phyloP scores from a whole-genome alignment of 106 monocot species.

The Xerophyta viscosa region DNA sequence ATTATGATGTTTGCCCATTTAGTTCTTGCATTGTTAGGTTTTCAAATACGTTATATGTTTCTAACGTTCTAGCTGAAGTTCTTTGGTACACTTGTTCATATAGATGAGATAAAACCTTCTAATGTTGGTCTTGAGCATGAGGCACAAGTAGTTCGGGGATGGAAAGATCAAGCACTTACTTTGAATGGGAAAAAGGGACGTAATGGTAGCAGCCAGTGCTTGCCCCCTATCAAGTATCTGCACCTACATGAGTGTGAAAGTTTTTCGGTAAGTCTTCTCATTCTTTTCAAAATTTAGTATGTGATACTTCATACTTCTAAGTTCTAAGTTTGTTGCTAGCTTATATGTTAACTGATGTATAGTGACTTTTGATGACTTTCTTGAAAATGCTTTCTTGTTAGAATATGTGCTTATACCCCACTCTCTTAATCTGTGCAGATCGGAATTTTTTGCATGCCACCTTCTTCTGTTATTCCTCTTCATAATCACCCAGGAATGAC shows the following conservation, averaged over 20 bases:
- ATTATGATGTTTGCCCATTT: too few relatives aligned
- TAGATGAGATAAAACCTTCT: constrained; percentile 46
- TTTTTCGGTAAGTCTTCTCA: constrained; percentile 51
- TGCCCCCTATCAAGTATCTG: constrained; percentile 54
- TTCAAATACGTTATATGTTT: not conserved
- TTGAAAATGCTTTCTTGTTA: too few relatives aligned
- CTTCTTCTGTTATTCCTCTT: constrained; percentile 77
- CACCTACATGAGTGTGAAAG: constrained; percentile 63
- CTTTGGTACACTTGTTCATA: not conserved
- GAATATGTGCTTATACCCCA: too few relatives aligned
- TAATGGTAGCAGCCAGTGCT: constrained; percentile 35
- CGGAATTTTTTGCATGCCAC: constrained; percentile 87
- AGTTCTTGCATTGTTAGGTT: not conserved
- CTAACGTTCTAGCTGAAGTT: not conserved
- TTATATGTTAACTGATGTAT: too few relatives aligned
- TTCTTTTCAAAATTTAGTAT: not conserved
- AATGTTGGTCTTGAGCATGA: constrained; percentile 56
- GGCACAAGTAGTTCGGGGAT: constrained; percentile 36
- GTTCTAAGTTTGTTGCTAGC: too few relatives aligned
- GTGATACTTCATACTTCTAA: too few relatives aligned
- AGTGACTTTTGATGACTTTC: too few relatives aligned
- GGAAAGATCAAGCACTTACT: constrained; percentile 31
- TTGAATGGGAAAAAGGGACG: constrained; percentile 31
- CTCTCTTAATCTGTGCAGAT: constrained; percentile 37
- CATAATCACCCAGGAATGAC: constrained; percentile 99